Conservation (phyloP, 495 filamentous ascomycete genomes). For the Annulohypoxylon bovei region DNA sequence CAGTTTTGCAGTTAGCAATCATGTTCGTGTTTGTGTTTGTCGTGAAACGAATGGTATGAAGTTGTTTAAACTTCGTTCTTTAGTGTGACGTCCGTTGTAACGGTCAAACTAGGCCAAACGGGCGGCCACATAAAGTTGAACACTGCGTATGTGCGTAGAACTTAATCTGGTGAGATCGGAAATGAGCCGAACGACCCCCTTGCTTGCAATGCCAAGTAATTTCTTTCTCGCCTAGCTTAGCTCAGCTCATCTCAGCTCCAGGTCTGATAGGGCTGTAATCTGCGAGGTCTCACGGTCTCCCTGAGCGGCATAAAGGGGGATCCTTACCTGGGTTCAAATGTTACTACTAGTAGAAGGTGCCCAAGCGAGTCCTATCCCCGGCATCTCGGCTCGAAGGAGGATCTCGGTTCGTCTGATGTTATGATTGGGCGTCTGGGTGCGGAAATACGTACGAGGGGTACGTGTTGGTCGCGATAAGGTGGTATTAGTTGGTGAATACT, state of each 20-base stretch:
- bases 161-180: neutral
- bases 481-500: neutral
- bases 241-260: neutral
- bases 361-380: neutral
- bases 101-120: neutral
- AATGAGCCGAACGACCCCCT: neutral
- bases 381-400: neutral
- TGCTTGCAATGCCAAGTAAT: neutral
- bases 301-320: neutral
- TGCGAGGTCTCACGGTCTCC: neutral
- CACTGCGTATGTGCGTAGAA: neutral
- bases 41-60: neutral
- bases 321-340: neutral
- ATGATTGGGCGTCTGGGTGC: neutral
- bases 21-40: neutral
- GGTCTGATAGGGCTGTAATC: neutral
- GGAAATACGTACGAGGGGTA: neutral
- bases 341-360: neutral
- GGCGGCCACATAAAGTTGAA: neutral
- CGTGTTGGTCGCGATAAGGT: neutral
- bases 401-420: neutral
- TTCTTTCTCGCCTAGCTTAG: slow-evolving; percentile 1
- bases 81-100: neutral
- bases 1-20: slow-evolving; percentile 15
- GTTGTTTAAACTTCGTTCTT: slow-evolving; percentile 2